Evolutionary conservation across 2,329 filamentous ascomycete genomes (phyloP), one percentile per base, ranked within the genome.

Genomic region (Myriosclerotinia duriaeana): DNA sequence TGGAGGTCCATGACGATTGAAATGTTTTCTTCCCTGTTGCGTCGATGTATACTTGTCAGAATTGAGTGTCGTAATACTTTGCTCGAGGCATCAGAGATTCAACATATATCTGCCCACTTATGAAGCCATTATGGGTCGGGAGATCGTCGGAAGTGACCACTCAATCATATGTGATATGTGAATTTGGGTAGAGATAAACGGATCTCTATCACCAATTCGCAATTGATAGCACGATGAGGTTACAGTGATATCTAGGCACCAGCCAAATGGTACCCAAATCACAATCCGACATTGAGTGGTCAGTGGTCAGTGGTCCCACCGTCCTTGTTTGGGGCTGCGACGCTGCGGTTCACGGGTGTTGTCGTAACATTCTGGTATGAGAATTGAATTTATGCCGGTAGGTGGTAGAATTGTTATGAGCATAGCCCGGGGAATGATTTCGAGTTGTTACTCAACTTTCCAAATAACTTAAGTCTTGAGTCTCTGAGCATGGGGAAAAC

Each of bases 1-100:
- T 61, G 53, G 38, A 64, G 63, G 30, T 56, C 36, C 64, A 65
- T 65, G 48, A 17, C 40, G 17, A 50, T 50, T 36, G 44, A 26
- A 53, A 40, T 46, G 38, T 34, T 15, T 55, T 34, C 22, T 55
- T 20, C 14, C 15, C 55, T 17, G 14, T 20, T 56, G 15, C 20
- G 44, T 56, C 20, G 22, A 46, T 44, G 36, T 56, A 9, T 34
- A 53, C 5, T 20, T 12, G 5, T 48, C 58, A 55, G 53, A 3
- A 38, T 50, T 15, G 17, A 30, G 30, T 34, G 17, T 50, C 4
- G 44, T 50, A 38, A 50, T 61, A 14, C 44, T 38, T 60, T 50
- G 42, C 44, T 48, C 42, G 30, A 60, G 44, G 30, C 30, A 34
- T 34, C 30, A 34, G 30, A 34, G 12, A 46, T 48, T 14, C 36